These are phyloP conservation scores for Triticum urartu DNA, from an alignment of 176 grass and related monocot genomes.

Conservation along the genomic window DNA sequence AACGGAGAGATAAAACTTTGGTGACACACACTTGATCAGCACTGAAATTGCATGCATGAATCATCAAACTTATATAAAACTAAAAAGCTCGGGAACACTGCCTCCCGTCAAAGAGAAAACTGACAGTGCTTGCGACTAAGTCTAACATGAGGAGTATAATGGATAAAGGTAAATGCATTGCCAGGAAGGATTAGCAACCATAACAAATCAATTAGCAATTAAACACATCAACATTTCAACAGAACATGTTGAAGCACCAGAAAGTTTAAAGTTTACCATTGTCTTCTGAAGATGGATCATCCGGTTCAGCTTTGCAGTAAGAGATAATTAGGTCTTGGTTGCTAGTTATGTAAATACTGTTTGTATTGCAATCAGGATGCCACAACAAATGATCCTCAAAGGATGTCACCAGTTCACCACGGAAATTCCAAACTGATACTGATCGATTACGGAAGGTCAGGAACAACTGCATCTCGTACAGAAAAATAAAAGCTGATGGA, in stretches of 20 bases:
- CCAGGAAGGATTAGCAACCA: background rate
- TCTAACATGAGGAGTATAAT: background rate
- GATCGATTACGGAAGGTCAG: constrained; percentile 54
- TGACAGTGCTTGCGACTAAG: background rate
- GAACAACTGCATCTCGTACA: constrained; percentile 65
- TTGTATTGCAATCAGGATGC: constrained; percentile 70
- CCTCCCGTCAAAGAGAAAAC: background rate
- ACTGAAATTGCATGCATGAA: constrained; percentile 4
- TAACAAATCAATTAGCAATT: background rate
- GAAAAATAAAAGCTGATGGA: constrained; percentile 70
- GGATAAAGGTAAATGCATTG: background rate
- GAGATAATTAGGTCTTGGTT: constrained; percentile 71
- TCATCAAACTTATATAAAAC: background rate
- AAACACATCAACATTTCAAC: background rate
- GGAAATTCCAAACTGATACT: constrained; percentile 67
- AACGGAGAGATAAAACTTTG: background rate
- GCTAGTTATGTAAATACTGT: constrained; percentile 70
- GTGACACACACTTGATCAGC: background rate
- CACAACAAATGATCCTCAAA: constrained; percentile 74
- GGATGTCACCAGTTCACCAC: constrained; percentile 66
- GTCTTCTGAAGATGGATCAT: constrained; percentile 39
- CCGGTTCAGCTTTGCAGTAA: constrained; percentile 56
- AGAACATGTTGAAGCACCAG: background rate
- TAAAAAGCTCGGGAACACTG: background rate
- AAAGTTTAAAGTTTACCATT: constrained; percentile 35